These are phyloP conservation scores for Syncephalastrum sp. DNA, from an alignment of 371 early-diverging fungal species.

Conservation along the genomic window DNA sequence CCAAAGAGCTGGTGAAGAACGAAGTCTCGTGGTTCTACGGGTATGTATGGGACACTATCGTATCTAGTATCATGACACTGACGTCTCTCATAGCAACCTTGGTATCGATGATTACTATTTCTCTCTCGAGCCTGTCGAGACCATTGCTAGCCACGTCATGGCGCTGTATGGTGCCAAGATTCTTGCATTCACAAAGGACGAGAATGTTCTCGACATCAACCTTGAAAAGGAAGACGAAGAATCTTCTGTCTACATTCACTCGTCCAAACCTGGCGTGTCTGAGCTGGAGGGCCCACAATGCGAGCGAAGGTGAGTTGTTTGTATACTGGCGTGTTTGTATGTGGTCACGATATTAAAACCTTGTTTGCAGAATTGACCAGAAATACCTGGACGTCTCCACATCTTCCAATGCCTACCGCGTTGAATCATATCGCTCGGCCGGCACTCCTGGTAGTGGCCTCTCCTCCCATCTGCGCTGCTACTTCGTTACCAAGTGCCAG, in stretches of 20 bases:
- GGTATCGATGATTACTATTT: constrained; percentile 99
- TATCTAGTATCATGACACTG: neutral
- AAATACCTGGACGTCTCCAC: constrained; percentile 84
- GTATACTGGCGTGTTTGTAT: neutral
- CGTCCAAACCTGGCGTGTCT: constrained; percentile 92
- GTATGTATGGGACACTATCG: constrained; percentile 30
- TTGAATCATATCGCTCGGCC: constrained; percentile 94
- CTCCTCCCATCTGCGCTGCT: constrained; percentile 89
- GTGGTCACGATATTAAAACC: neutral
- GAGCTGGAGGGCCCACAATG: constrained; percentile 83
- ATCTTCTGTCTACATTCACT: constrained; percentile 95
- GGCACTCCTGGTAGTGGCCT: constrained; percentile 84
- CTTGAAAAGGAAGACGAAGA: constrained; percentile 90
- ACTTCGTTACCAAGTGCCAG: constrained; percentile 91
- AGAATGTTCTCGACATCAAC: constrained; percentile 83
- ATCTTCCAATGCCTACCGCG: constrained; percentile 76
- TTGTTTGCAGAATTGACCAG: constrained; percentile 74
- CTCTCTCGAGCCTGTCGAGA: constrained; percentile 83
- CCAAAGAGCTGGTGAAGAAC: constrained; percentile 81
- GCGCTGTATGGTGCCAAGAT: constrained; percentile 95
- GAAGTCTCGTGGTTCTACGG: constrained; percentile 97
- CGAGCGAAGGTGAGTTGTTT: constrained; percentile 68
- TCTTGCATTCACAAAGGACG: constrained; percentile 85
- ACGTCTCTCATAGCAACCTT: constrained; percentile 65
- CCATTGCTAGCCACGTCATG: constrained; percentile 95